Conservation (phyloP, 768 basidiomycete species). For the Trametes gibbosa region DNA sequence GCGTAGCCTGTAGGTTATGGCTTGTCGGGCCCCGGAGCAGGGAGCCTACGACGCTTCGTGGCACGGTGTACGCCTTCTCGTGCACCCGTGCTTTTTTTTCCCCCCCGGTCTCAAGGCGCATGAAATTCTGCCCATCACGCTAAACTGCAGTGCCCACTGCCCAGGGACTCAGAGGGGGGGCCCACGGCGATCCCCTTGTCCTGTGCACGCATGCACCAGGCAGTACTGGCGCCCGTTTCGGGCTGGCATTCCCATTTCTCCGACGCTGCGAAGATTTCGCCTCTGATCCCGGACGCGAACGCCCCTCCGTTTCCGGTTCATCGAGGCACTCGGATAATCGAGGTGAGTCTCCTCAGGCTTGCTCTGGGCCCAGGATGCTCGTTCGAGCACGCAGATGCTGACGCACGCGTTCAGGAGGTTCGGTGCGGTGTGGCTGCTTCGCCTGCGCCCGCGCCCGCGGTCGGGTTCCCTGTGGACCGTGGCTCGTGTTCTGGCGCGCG, state of each 20-base stretch:
- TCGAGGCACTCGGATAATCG: not conserved
- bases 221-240: too few species aligned
- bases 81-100: too few species aligned
- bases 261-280: not conserved
- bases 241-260: too few species aligned
- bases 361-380: too few species aligned
- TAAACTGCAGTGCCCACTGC: too few species aligned
- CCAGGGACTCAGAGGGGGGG: too few species aligned
- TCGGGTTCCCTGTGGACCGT: too few species aligned
- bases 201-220: not conserved
- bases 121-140: too few species aligned
- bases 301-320: not conserved
- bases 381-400: not conserved
- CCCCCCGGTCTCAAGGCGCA: not conserved
- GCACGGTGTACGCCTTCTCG: not conserved
- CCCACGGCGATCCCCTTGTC: not conserved
- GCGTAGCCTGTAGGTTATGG: slow-evolving; percentile 17
- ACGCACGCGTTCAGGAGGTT: slow-evolving; percentile 3
- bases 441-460: not conserved
- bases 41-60: slow-evolving; percentile 12
- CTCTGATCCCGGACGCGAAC: not conserved
- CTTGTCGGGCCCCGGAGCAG: slow-evolving; percentile 8
- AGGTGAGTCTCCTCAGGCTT: not conserved
- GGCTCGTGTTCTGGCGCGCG: slow-evolving; percentile 7
- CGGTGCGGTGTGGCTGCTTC: slow-evolving; percentile 11